Percentiles rank a stretch among this genome's conserved stretches.
These are phyloP conservation scores for Trypanosoma lewisi DNA, from an alignment of 208 protist species.

Conservation along the genomic window DNA sequence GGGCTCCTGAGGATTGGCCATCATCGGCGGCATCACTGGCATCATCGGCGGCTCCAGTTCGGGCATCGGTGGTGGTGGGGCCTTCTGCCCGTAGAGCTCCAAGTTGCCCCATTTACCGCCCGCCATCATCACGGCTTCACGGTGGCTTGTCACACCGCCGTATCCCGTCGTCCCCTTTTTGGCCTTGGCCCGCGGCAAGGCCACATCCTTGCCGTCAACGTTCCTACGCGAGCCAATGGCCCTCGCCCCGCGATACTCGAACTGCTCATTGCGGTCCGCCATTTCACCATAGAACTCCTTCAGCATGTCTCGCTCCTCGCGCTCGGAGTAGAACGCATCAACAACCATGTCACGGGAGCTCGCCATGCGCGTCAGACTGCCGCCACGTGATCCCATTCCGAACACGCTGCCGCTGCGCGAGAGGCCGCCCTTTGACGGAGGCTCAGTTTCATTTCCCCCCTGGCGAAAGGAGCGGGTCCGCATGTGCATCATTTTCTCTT, in stretches of 20 bases:
- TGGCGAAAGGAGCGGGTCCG: not conserved
- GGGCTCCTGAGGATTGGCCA: not conserved
- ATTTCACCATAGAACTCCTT: slow-evolving; percentile 71
- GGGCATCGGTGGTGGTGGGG: not conserved
- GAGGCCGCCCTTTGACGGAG: slow-evolving; percentile 16
- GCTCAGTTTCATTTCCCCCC: not conserved
- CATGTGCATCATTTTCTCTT: not conserved
- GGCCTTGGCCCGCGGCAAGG: slow-evolving; percentile 55
- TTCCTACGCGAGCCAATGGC: slow-evolving; percentile 49
- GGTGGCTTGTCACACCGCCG: slow-evolving; percentile 69
- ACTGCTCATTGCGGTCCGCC: slow-evolving; percentile 41
- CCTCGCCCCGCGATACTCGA: slow-evolving; percentile 43
- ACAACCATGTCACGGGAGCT: slow-evolving; percentile 38
- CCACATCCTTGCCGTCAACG: slow-evolving; percentile 50
- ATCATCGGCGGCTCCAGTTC: not conserved
- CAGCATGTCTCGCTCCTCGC: slow-evolving; percentile 34
- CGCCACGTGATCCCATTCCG: slow-evolving; percentile 33
- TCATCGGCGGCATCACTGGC: not conserved
- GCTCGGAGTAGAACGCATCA: not conserved
- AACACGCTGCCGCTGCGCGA: slow-evolving; percentile 53
- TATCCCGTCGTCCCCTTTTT: slow-evolving; percentile 49
- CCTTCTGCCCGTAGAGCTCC: slow-evolving; percentile 29
- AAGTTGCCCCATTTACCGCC: slow-evolving; percentile 63
- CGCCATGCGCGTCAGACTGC: slow-evolving; percentile 41
- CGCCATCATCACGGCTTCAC: slow-evolving; percentile 47